These are phyloP conservation scores for Fusarium buharicum DNA, from an alignment of 2,329 filamentous ascomycete genomes.

Conservation along the genomic window DNA sequence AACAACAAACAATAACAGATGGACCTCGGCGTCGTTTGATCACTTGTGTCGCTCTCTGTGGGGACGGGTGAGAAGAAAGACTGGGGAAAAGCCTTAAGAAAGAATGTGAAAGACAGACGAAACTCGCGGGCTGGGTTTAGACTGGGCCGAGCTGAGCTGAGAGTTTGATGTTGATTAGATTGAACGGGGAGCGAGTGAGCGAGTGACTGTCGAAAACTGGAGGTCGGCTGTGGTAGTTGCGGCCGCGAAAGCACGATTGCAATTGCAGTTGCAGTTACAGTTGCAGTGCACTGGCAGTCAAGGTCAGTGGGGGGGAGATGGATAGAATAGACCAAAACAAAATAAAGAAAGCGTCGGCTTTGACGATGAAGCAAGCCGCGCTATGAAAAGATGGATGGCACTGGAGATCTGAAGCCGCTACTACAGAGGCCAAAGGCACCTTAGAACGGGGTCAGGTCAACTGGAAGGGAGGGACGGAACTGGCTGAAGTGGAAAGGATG, in stretches of 20 bases:
- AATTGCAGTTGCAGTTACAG: too few species aligned
- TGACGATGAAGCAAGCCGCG: conserved; percentile 40
- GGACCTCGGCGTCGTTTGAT: conserved; percentile 27
- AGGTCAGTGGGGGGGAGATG: conserved; percentile 11
- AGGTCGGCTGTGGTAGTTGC: conserved; percentile 29
- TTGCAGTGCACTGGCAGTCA: conserved; percentile 4
- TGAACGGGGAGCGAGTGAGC: conserved; percentile 10
- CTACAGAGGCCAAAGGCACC: conserved; percentile 16
- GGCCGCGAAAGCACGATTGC: conserved; percentile 10
- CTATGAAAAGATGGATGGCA: conserved; percentile 26
- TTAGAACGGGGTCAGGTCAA: too few species aligned
- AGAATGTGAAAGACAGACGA: conserved; percentile 25
- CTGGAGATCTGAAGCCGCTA: conserved; percentile 35
- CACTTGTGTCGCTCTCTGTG: conserved; percentile 22
- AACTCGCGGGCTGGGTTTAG: conserved; percentile 16
- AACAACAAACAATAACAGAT: conserved; percentile 23
- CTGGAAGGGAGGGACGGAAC: conserved; percentile 10
- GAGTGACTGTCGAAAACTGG: conserved; percentile 27
- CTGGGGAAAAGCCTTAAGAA: background rate
- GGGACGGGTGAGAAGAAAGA: background rate
- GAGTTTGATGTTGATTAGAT: conserved; percentile 23
- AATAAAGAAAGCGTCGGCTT: conserved; percentile 37
- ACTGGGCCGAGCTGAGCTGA: conserved; percentile 9
- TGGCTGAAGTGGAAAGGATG: background rate
- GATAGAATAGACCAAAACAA: conserved; percentile 9